phyloP scores from a whole-genome alignment of 2,329 filamentous ascomycete genomes.

The Pezicula radicicola region DNA sequence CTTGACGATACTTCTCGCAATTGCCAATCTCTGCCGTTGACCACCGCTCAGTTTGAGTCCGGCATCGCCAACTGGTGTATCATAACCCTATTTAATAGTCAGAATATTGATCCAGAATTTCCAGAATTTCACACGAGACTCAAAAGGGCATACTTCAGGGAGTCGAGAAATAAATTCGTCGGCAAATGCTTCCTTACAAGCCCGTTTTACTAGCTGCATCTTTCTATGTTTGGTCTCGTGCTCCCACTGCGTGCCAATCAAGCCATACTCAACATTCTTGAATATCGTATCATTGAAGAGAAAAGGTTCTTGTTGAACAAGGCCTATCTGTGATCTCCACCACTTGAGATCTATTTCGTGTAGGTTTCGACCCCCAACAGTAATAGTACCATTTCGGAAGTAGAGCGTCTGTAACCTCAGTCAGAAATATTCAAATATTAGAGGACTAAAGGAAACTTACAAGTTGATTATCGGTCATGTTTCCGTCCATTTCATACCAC shows the following conservation, averaged over 20 bases:
- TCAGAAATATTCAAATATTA: too few relatives aligned
- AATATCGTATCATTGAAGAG: slow-evolving; percentile 47
- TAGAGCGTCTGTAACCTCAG: slow-evolving; percentile 15
- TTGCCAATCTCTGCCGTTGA: slow-evolving; percentile 75
- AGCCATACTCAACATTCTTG: slow-evolving; percentile 14
- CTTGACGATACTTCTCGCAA: slow-evolving; percentile 66
- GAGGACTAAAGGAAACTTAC: slow-evolving; percentile 5
- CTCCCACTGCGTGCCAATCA: slow-evolving; percentile 17
- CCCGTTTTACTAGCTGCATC: slow-evolving; percentile 29
- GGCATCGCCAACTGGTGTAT: slow-evolving; percentile 70
- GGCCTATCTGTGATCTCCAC: slow-evolving; percentile 43
- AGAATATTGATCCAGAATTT: background rate
- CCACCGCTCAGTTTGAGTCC: slow-evolving; percentile 76
- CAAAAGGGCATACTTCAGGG: slow-evolving; percentile 50
- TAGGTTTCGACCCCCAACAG: slow-evolving; percentile 12
- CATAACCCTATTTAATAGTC: slow-evolving; percentile 53
- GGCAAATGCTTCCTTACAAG: slow-evolving; percentile 53
- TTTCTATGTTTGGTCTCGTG: slow-evolving; percentile 9
- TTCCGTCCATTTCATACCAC: slow-evolving; percentile 32
- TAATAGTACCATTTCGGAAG: slow-evolving; percentile 17
- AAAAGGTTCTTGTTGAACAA: slow-evolving; percentile 53
- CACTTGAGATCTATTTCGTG: slow-evolving; percentile 27
- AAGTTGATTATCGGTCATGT: slow-evolving; percentile 19
- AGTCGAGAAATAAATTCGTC: slow-evolving; percentile 52
- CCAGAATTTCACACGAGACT: background rate